A percentile compares a stretch with the other conserved stretches of the same genome.
These are phyloP conservation scores for Hygrocybe coccinea DNA, from an alignment of 768 basidiomycete species.

Conservation along the genomic window DNA sequence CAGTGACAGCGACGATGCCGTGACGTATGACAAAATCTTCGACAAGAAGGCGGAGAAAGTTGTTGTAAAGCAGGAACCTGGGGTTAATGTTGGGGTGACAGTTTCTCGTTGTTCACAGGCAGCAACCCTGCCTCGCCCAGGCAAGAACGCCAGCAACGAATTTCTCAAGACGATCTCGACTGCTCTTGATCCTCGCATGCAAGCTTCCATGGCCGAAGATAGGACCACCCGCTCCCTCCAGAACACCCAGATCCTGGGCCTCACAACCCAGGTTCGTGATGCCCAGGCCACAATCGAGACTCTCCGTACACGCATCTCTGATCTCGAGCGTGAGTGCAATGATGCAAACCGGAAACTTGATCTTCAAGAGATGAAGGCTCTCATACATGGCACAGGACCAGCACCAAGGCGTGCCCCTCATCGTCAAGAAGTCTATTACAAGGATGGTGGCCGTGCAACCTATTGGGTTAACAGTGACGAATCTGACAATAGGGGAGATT, in stretches of 20 bases:
- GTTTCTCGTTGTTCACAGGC: background rate
- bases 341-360: background rate
- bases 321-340: background rate
- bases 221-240: background rate
- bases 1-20: background rate
- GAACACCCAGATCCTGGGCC: too few relatives aligned
- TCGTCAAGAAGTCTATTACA: constrained; percentile 10
- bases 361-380: background rate
- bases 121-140: background rate
- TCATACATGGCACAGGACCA: background rate
- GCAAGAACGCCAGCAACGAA: constrained; percentile 3
- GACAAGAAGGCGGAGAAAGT: background rate
- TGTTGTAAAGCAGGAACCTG: background rate
- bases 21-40: background rate
- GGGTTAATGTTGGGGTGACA: background rate
- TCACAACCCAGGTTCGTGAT: background rate
- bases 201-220: background rate
- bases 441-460: constrained; percentile 8
- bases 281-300: background rate
- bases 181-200: background rate
- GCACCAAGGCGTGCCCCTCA: background rate
- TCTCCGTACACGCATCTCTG: background rate
- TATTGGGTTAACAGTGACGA: constrained; percentile 6
- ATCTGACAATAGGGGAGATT: constrained; percentile 1
- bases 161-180: background rate